Evolutionary conservation across 805 yeast species (phyloP), one percentile per base, ranked within the genome.

Genomic region (Candida pini): DNA sequence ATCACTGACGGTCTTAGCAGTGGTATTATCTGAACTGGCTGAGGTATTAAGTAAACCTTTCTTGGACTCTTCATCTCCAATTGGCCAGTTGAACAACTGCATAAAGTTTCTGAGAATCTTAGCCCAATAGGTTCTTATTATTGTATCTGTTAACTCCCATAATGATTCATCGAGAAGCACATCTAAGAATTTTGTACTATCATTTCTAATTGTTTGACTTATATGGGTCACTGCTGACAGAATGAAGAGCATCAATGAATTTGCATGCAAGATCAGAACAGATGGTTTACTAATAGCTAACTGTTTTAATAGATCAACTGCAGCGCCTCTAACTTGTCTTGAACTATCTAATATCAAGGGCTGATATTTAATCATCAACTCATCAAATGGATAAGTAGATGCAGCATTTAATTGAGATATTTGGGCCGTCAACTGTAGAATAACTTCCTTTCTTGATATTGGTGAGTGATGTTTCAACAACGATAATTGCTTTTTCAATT

Each of bases 171-270:
- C 64, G n/a, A 87, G 54, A 35, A 88, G 53, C 3, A 78, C 66
- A 26, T 69, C 65, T 18, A 89, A 60, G 47, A 82, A 84, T 38
- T 70, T 73, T 0, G 90, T 74, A 2, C 95, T 76, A 40, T 84
- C 88, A 29, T 75, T 73, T 36, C 96, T 71, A 18, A 92, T 78
- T 4, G 76, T 77, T 1, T 87, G 78, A 20, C 72, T 72, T 26
- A 92, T 82, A 55, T 92, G 97, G 13, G 97, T 83, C 96, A 92
- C 90, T 3, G 96, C 94, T 34, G 90, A 81, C 47, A 82, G 83
- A 13, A 90, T 68, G 54, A 82, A 89, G 20, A 90, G 66, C n/a
- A 83, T 69, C 35, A 82, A 52, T 15, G 71, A 60, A 41, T 76
- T 62, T 49, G 78, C 63, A 63, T 82, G 86, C 18, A 82, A 56